Evolutionary conservation across 2,329 filamentous ascomycete species (phyloP), one percentile per base, ranked within the genome.

Genomic region (Neopestalotiopsis clavispora): DNA sequence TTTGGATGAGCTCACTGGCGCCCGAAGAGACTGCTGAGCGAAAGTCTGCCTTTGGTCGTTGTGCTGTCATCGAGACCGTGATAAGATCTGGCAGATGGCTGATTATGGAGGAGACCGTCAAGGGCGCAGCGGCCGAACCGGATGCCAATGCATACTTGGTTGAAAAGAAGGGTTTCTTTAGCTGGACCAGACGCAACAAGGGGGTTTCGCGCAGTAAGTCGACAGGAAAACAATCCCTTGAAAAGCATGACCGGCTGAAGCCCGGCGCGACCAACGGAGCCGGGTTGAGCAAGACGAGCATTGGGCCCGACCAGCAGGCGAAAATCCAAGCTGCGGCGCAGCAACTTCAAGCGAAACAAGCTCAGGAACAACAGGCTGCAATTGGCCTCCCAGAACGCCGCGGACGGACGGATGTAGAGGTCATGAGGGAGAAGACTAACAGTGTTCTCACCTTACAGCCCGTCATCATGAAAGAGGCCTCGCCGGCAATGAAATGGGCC

Each of bases 1-100:
- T 98, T 4, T 99, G 96, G 96, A 98, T 99, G 87, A 97, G 90
- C 74, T 98, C 95, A 85, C 84, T 99, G 75, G 94, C 95, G 1
- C 92, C 91, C 0, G 96, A 99, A 76, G 96, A 99, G 82, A 93
- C 95, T 0, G 81, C 90, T 0, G 87, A 91, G 61, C 90, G 96
- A 70, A 99, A 99, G 79, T 92, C 95, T 5, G 94, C 95, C 0
- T 99, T 99, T 78, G 96, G 96, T 49, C 89, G 96, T 71, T 99
- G 96, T 76, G 94, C 96, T 23, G 87, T 99, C 52, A 88, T 98
- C 60, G 96, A 99, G 80, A 98, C 96, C 0, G 85, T 89, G 14
- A 96, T 98, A 70, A 85, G 87, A 57, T 89, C 90, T 67, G 94
- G 94, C 28, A 92, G 91, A 71, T 99, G 96, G 96, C 86, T 99